Evolutionary conservation across 257 asterid genomes (phyloP).

Genomic region (Solanum sejunctum): DNA sequence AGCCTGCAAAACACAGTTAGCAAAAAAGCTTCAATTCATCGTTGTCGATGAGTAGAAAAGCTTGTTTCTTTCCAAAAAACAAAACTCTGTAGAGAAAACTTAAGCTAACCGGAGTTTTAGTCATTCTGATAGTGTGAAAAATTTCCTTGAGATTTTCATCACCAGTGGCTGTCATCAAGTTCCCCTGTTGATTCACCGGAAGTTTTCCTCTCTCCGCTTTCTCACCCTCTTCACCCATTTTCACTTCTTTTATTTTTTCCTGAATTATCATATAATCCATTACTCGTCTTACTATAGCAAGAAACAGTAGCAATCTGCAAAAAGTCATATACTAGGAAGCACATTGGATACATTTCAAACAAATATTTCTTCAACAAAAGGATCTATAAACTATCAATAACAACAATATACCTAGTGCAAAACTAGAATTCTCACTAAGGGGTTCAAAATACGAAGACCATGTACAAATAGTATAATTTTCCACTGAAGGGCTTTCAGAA

Average conservation of each 20-base stretch:
- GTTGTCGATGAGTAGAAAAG: not conserved
- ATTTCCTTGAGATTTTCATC: constrained; percentile 61
- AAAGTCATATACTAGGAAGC: not conserved
- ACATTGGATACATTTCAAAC: not conserved
- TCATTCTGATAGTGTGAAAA: constrained; percentile 48
- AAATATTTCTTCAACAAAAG: not conserved
- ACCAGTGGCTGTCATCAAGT: constrained; percentile 28
- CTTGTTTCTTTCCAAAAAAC: not conserved
- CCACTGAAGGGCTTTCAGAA: too few species aligned
- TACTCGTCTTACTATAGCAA: not conserved
- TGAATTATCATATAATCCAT: not conserved
- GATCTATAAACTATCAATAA: not conserved
- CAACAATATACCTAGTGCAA: not conserved
- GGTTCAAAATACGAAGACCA: too few species aligned
- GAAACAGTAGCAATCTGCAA: not conserved
- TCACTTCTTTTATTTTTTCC: not conserved
- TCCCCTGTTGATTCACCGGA: constrained; percentile 4
- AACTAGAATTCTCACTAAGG: too few species aligned
- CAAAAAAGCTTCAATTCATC: not conserved
- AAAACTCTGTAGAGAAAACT: not conserved
- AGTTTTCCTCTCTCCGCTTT: constrained; percentile 6
- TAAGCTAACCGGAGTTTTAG: constrained; percentile 40
- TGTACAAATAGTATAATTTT: too few species aligned
- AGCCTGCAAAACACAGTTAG: constrained; percentile 36
- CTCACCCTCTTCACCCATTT: constrained; percentile 3